Evolutionary conservation across 306 rosid species (phyloP).

Genomic region (Trifolium pratense): DNA sequence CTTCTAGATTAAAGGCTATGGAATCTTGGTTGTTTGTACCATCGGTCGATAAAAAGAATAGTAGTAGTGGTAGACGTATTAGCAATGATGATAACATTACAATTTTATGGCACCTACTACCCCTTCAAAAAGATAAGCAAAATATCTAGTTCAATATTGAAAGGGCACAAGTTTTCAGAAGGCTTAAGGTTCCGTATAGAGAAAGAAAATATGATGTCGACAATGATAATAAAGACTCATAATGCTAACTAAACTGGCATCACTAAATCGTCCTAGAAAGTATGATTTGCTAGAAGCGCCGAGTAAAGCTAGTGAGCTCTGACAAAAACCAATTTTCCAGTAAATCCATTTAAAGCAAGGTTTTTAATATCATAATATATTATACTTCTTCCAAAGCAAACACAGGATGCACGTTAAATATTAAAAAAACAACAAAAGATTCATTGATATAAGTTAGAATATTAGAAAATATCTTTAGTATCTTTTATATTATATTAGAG

Average conservation of each 20-base stretch:
- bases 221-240: not conserved
- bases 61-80: not conserved
- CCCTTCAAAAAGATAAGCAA: constrained; percentile 32
- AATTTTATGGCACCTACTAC: constrained; percentile 16
- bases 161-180: constrained; percentile 17
- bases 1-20: constrained; percentile 32
- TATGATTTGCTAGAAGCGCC: not conserved
- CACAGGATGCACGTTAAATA: not conserved
- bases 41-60: constrained; percentile 18
- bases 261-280: not conserved
- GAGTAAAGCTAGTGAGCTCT: not conserved
- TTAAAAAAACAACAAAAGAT: not conserved
- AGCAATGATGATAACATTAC: not conserved
- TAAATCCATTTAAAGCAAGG: constrained; percentile 3
- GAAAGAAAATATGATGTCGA: not conserved
- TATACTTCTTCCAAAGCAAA: constrained; percentile 8
- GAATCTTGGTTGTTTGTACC: constrained; percentile 18
- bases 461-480: too few relatives aligned
- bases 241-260: constrained; percentile 10
- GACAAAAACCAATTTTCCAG: not conserved
- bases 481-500: too few relatives aligned
- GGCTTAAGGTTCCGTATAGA: constrained; percentile 1
- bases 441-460: not conserved
- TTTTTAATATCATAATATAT: constrained; percentile 5
- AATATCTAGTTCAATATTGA: constrained; percentile 13